Evolutionary conservation across 345 rosid genomes (phyloP).

Genomic region (Dimocarpus longan): DNA sequence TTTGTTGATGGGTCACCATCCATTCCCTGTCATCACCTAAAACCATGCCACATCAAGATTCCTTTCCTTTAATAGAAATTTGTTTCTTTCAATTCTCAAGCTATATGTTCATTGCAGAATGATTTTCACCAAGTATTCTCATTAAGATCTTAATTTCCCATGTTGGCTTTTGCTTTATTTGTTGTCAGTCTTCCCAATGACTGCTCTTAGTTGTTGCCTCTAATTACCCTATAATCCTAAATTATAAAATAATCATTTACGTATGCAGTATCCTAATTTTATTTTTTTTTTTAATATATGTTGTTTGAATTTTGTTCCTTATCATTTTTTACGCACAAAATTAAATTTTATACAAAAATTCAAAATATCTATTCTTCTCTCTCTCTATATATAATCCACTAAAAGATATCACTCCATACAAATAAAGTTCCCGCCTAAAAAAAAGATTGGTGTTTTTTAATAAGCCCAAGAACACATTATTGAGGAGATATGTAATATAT

Average conservation of each 20-base stretch:
- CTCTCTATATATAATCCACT: too few relatives aligned
- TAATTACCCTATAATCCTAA: neutral
- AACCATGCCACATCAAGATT: conserved; percentile 82
- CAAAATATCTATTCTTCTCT: too few relatives aligned
- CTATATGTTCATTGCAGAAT: neutral
- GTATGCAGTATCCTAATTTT: too few relatives aligned
- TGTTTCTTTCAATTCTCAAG: conserved; percentile 20
- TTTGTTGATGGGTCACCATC: conserved; percentile 98
- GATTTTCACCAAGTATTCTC: neutral
- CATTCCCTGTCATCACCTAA: conserved; percentile 92
- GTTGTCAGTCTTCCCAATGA: conserved; percentile 8
- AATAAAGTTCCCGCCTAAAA: neutral
- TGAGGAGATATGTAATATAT: conserved; percentile 7
- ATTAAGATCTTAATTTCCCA: conserved; percentile 11
- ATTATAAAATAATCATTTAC: too few relatives aligned
- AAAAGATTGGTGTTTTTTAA: conserved; percentile 10
- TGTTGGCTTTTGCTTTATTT: conserved; percentile 22
- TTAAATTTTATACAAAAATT: too few relatives aligned
- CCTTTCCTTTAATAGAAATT: conserved; percentile 59
- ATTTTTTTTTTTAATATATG: too few relatives aligned
- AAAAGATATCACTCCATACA: too few relatives aligned
- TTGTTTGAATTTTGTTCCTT: too few relatives aligned
- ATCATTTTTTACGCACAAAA: too few relatives aligned
- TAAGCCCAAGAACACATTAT: conserved; percentile 32
- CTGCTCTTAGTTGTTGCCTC: conserved; percentile 6